Base-by-base conservation (phyloP, 2,329 filamentous ascomycete genomes). In the Apiospora arundinis region DNA sequence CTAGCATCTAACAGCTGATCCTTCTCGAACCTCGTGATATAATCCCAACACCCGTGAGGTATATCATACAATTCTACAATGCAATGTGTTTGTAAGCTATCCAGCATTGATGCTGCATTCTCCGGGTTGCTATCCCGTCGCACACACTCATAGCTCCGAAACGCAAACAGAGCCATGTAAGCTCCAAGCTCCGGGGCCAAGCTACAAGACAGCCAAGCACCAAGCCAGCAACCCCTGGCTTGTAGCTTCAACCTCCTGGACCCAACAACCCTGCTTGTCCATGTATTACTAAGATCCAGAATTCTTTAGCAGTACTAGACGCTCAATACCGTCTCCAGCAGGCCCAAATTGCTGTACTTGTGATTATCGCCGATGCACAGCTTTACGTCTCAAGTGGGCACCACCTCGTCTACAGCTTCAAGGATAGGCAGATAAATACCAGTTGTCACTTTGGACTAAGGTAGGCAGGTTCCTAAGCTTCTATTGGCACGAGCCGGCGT, bases 401-500 rank as follows among this genome's bases (percentile, higher is more conserved):
- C 32, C 32, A 28, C 18, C 49, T 48, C 52, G 52, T 37, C 18
- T 37, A 60, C 11, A 18, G 4, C 42, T 45, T n/a, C 52, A 37
- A 37, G 52, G 28, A 32, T 60, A 16, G 28, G 6, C 37, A 60
- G 28, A 28, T 28, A 32, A 37, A 60, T 60, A 60, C 21, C 52
- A 60, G 18, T 37, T 60, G 28, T 60, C 52, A 37, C 48, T 52
- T 52, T 37, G 28, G 52, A 37, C 28, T 63, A 63, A 63, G 56
- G 56, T 23, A 63, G 40, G 56, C 32, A 63, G 56, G 32, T 6
- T 12, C 32, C 56, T 40, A 63, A 40, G 56, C 7, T 63, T 32
- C 56, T n/a, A 63, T 63, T 63, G 56, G 56, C 32, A 40, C 18
- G 56, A 63, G 56, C 56, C 56, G 56, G 56, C 56, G 56, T 63